Conservation (phyloP, 768 basidiomycete species). For the Coprinopsis marcescibilis region DNA sequence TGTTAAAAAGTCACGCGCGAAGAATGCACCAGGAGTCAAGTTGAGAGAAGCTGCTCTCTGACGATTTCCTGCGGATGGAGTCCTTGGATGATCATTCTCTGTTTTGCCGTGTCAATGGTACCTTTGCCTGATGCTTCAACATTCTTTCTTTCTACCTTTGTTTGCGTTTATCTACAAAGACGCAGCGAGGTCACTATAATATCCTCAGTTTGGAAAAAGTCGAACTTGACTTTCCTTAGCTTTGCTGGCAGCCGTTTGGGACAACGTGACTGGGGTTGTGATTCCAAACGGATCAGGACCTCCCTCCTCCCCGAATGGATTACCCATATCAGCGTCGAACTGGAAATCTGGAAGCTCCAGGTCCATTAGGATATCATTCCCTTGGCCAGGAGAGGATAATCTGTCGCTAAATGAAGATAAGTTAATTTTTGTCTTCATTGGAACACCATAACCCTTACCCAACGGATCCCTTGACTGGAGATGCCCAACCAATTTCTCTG, state of each 20-base stretch:
- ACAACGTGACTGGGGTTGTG: background rate
- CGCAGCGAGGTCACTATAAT: background rate
- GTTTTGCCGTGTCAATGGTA: no score
- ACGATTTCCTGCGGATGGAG: background rate
- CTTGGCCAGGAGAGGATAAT: background rate
- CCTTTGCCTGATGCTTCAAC: background rate
- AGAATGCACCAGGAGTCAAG: conserved; percentile 23
- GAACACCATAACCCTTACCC: no score
- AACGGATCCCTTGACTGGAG: conserved; percentile 22
- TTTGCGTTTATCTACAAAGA: background rate
- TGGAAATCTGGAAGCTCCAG: conserved; percentile 7
- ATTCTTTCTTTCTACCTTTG: background rate
- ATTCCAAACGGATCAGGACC: background rate
- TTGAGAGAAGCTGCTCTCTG: background rate
- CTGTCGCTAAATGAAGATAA: background rate
- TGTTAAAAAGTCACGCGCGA: conserved; percentile 35
- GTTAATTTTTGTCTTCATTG: no score
- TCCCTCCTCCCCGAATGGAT: background rate
- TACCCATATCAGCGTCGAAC: conserved; percentile 11
- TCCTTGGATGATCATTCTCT: conserved; percentile 3
- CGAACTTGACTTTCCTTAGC: background rate
- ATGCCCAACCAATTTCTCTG: conserved; percentile 70
- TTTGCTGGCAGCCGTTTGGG: background rate
- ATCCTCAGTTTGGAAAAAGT: background rate
- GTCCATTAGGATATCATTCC: conserved; percentile 1